A percentile compares a stretch with the other conserved stretches of the same genome.
Conservation (phyloP, 352 stramenopile species). For the Globisporangium uncinulatum region DNA sequence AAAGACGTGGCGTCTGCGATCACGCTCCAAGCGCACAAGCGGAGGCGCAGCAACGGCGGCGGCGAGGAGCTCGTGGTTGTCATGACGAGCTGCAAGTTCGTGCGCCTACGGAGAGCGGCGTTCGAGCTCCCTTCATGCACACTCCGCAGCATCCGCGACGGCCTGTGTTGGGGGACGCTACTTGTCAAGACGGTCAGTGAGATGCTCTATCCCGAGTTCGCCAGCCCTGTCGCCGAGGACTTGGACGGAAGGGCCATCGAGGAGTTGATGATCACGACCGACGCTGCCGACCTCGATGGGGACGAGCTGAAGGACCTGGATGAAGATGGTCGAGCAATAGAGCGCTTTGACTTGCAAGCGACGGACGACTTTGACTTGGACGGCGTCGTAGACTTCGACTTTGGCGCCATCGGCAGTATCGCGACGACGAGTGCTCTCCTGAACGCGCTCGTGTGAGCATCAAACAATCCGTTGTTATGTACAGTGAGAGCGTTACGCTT, state of each 20-base stretch:
- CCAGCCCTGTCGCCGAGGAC: neutral
- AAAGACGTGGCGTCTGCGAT: conserved; percentile 20
- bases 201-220: conserved; percentile 8
- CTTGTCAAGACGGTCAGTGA: conserved; percentile 6
- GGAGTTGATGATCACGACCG: neutral
- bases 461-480: neutral
- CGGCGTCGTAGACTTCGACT: neutral
- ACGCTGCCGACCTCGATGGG: neutral
- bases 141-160: neutral
- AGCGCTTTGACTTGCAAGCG: neutral
- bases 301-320: neutral
- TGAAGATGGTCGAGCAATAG: neutral
- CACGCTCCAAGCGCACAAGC: neutral
- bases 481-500: no score
- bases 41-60: neutral
- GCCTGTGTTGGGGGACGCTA: conserved; percentile 5
- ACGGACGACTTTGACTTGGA: neutral
- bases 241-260: neutral
- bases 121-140: neutral
- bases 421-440: neutral
- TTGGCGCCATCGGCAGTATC: neutral
- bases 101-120: neutral
- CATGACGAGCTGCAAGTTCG: conserved; percentile 4
- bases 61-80: conserved; percentile 4
- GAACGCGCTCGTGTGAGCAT: neutral